A percentile compares a stretch with the other conserved stretches of the same genome.
Evolutionary conservation across 1,284 basidiomycete species (phyloP).

Genomic region (Coniferiporia weirii): DNA sequence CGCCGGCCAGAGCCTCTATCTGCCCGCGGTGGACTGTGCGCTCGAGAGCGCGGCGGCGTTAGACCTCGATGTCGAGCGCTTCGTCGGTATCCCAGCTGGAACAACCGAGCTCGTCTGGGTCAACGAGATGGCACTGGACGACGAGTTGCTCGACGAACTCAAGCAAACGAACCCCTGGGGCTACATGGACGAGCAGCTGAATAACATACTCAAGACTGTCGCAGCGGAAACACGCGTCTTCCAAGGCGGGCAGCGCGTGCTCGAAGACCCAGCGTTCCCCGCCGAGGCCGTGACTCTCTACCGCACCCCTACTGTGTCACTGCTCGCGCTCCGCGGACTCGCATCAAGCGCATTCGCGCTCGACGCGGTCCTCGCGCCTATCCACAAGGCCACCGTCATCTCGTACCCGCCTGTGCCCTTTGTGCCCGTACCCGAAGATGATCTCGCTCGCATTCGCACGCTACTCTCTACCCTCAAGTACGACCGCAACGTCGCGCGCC

Average conservation of each 20-base stretch:
- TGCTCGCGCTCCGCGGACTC: conserved; percentile 38
- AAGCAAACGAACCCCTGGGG: conserved; percentile 7
- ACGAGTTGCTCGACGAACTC: background rate
- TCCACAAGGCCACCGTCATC: conserved; percentile 56
- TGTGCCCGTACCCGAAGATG: conserved; percentile 47
- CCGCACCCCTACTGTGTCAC: conserved; percentile 35
- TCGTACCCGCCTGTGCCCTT: conserved; percentile 41
- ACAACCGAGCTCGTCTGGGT: conserved; percentile 10
- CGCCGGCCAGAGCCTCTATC: conserved; percentile 44
- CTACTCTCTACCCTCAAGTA: conserved; percentile 50
- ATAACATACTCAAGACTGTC: background rate
- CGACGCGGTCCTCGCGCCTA: conserved; percentile 50
- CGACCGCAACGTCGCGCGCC: conserved; percentile 51
- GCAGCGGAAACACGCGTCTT: background rate
- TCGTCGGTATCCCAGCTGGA: conserved; percentile 6
- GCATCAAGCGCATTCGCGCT: conserved; percentile 32
- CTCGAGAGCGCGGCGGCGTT: conserved; percentile 25
- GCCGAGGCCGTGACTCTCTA: conserved; percentile 29
- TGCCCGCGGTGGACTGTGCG: conserved; percentile 35
- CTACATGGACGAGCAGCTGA: conserved; percentile 3
- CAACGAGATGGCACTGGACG: conserved; percentile 9
- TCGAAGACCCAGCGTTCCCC: conserved; percentile 22
- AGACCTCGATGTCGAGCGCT: conserved; percentile 28
- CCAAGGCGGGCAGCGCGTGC: background rate
- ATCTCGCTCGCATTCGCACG: conserved; percentile 42